phyloP scores from a whole-genome alignment of 1,139 yeast species.

The Geotrichum candidum region DNA sequence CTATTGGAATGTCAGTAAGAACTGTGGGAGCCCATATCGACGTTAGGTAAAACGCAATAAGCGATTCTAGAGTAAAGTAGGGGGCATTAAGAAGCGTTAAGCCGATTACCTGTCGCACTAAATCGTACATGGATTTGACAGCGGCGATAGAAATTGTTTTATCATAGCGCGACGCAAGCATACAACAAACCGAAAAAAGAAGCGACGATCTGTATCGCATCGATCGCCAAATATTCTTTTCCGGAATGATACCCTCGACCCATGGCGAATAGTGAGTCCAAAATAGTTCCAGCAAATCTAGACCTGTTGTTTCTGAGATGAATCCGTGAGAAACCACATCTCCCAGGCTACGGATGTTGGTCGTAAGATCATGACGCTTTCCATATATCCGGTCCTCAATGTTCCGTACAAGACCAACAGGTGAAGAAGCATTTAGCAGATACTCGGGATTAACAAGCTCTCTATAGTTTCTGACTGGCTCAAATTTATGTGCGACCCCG shows the following conservation, averaged over 20 bases:
- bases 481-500: background rate
- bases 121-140: slow-evolving; percentile 14
- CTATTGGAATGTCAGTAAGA: slow-evolving; percentile 13
- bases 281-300: slow-evolving; percentile 10
- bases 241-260: slow-evolving; percentile 12
- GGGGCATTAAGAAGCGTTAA: slow-evolving; percentile 15
- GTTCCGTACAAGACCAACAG: slow-evolving; percentile 14
- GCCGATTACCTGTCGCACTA: slow-evolving; percentile 13
- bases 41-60: slow-evolving; percentile 9
- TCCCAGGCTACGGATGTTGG: slow-evolving; percentile 9
- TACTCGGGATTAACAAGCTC: slow-evolving; percentile 14
- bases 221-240: slow-evolving; percentile 8
- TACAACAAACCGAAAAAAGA: slow-evolving; percentile 12
- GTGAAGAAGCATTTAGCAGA: slow-evolving; percentile 13
- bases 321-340: slow-evolving; percentile 16
- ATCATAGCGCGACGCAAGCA: slow-evolving; percentile 14
- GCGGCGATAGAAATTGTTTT: slow-evolving; percentile 7
- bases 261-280: slow-evolving; percentile 17
- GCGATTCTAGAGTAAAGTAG: slow-evolving; percentile 14
- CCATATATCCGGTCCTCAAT: slow-evolving; percentile 13
- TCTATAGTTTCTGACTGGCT: slow-evolving; percentile 7
- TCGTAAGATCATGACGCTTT: slow-evolving; percentile 10
- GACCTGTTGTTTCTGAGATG: slow-evolving; percentile 8
- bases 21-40: slow-evolving; percentile 16
- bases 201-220: slow-evolving; percentile 10